A percentile compares a stretch with the other conserved stretches of the same genome.
Conservation (phyloP, 768 basidiomycete species). For the Tulasnella sp. region DNA sequence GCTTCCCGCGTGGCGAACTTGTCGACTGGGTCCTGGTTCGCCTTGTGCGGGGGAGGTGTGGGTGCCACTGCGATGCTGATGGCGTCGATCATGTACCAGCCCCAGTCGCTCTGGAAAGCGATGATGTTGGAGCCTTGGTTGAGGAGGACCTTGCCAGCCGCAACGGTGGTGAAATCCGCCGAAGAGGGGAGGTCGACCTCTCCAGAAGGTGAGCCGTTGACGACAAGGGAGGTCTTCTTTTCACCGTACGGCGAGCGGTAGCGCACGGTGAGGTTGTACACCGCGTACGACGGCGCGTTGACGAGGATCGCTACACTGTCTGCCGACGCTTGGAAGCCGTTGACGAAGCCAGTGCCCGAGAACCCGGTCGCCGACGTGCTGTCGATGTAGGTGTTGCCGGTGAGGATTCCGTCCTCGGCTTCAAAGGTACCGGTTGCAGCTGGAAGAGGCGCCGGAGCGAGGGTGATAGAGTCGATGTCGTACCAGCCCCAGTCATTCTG, state of each 20-base stretch:
- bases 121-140: slow-evolving; percentile 11
- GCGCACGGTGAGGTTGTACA: neutral
- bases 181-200: neutral
- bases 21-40: slow-evolving; percentile 5
- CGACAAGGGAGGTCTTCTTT: neutral
- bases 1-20: slow-evolving; percentile 1
- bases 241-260: neutral
- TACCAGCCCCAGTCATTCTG: slow-evolving; percentile 14
- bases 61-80: slow-evolving; percentile 1
- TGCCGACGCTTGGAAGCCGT: neutral
- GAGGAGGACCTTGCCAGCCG: slow-evolving; percentile 11
- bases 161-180: neutral
- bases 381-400: slow-evolving; percentile 4
- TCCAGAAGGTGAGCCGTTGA: neutral
- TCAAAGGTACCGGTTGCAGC: neutral
- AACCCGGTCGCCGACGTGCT: slow-evolving; percentile 5
- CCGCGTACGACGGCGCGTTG: neutral
- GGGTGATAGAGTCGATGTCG: slow-evolving; percentile 9
- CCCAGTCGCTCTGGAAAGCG: slow-evolving; percentile 11
- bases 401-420: slow-evolving; percentile 11
- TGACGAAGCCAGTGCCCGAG: slow-evolving; percentile 8
- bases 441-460: slow-evolving; percentile 5
- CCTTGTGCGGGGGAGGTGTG: slow-evolving; percentile 13
- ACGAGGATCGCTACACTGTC: neutral
- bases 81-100: slow-evolving; percentile 14